phyloP scores from a whole-genome alignment of 805 yeast species.

The Yarrowia deformans region DNA sequence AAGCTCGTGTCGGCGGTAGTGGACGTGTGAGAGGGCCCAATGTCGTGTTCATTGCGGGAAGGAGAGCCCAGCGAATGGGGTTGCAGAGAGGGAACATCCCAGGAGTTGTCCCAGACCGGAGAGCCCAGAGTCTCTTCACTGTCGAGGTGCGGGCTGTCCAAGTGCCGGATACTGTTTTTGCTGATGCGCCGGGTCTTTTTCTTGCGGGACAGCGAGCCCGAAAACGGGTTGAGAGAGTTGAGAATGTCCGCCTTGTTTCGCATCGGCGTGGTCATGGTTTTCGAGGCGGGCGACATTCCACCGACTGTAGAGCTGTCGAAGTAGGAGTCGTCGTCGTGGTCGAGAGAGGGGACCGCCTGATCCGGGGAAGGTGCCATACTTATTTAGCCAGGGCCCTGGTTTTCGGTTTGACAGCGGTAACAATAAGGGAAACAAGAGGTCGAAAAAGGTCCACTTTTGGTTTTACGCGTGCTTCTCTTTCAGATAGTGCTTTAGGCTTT shows the following conservation, averaged over 20 bases:
- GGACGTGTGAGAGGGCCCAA: conserved; percentile 3
- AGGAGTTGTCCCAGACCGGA: conserved; percentile 24
- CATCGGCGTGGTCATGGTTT: conserved; percentile 24
- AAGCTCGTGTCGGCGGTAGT: conserved; percentile 1
- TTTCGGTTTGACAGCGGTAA: conserved; percentile 15
- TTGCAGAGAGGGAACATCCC: conserved; percentile 32
- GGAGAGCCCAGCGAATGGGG: conserved; percentile 2
- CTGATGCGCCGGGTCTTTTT: conserved; percentile 34
- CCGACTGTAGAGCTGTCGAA: no score
- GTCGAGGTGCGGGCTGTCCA: conserved; percentile 36
- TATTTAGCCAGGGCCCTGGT: conserved; percentile 18
- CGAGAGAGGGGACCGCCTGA: conserved; percentile 7
- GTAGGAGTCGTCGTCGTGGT: neutral
- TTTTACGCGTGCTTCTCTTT: conserved; percentile 32
- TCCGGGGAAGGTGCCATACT: conserved; percentile 32
- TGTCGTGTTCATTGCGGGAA: conserved; percentile 5
- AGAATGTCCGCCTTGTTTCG: conserved; percentile 34
- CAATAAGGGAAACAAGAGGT: conserved; percentile 17
- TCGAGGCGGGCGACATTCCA: conserved; percentile 27
- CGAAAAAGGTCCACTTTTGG: conserved; percentile 8
- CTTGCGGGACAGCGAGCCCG: conserved; percentile 21
- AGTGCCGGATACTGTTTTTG: conserved; percentile 28
- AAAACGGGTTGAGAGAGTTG: conserved; percentile 27
- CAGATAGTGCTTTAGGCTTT: conserved; percentile 22
- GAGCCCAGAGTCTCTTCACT: conserved; percentile 13